These are phyloP conservation scores for Pichia sorboxylosa DNA, from an alignment of 1,139 yeast genomes.

Conservation along the genomic window DNA sequence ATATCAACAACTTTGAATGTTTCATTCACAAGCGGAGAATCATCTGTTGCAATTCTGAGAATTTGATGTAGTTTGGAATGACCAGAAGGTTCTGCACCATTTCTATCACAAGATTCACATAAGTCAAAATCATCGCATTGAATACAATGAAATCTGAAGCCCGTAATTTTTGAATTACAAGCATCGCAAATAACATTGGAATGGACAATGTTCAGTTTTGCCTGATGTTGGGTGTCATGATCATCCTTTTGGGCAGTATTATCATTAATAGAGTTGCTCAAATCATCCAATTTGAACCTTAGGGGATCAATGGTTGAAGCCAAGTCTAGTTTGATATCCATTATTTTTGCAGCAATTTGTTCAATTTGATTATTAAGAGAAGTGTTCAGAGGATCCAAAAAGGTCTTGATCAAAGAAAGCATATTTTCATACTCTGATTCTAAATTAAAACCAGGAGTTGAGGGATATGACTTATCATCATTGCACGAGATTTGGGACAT, in stretches of 20 bases:
- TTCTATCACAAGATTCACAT: conserved; percentile 38
- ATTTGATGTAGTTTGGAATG: conserved; percentile 24
- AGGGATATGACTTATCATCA: not conserved
- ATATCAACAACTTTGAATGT: too few relatives aligned
- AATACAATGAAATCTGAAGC: conserved; percentile 42
- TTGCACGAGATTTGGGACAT: too few relatives aligned
- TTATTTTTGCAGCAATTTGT: too few relatives aligned
- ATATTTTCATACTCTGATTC: not conserved
- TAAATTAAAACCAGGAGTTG: not conserved
- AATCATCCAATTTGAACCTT: not conserved
- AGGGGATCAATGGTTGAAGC: not conserved
- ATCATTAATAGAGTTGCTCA: not conserved
- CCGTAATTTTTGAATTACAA: conserved; percentile 31
- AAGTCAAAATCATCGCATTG: conserved; percentile 47
- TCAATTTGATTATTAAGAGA: not conserved
- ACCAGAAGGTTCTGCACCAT: conserved; percentile 12
- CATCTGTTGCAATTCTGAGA: conserved; percentile 20
- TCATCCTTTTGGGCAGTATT: not conserved
- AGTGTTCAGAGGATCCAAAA: conserved; percentile 2
- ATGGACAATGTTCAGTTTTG: conserved; percentile 14
- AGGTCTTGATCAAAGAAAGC: not conserved
- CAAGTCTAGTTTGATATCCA: not conserved
- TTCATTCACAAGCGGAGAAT: conserved; percentile 8
- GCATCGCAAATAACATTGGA: conserved; percentile 31
- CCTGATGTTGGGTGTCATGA: not conserved